Base-by-base conservation (phyloP, 2,329 filamentous ascomycete species). In the Colletotrichum euphorbiae region DNA sequence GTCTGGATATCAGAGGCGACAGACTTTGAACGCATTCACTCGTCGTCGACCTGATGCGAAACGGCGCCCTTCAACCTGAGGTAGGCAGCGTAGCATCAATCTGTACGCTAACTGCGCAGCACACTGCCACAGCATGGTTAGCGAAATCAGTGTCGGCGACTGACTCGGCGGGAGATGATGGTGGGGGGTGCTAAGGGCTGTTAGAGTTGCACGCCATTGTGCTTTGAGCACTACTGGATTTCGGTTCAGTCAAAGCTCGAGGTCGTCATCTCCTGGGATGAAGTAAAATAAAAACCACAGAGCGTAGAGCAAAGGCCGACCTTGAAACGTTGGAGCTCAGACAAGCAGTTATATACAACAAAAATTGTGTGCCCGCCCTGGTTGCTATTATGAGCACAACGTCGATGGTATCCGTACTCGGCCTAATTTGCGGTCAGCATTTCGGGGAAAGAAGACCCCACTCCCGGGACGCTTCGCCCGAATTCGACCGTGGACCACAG, bases 111-210 rank as follows among this genome's bases (percentile, higher is more conserved):
- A 21, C 45, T 24, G 21, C 2, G 61, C 45, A 13, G 33, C 40
- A 51, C 11, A 13, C 8, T n/a, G n/a, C n/a, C n/a, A n/a, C n/a
- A n/a, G n/a, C n/a, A 19, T n/a, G 46, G 11, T 50, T 45, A 62
- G 59, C 59, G 38, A 52, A 50, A 46, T 46, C 55, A 21, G 52
- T 2, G 65, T 46, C 28, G 21, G 52, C 3, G 65, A 59, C 45
- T 68, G 65, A 68, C 65, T 68, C 65, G 61, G 21, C 33, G 42
- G 61, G 54, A 68, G 65, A 68, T 68, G 65, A 59, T 38, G 40
- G 61, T 65, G 48, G 65, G 65, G 17, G 54, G 43, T 42, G 52
- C 36, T 15, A 48, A 21, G 28, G 28, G 28, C 19, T 40, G 36
- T 59, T 57, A 46, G 36, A 63, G 51, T 62, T 50, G 43, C 50